Percentiles rank a stretch among this genome's conserved stretches.
Conservation (phyloP, 306 rosid species). For the Mimosa pudica region DNA sequence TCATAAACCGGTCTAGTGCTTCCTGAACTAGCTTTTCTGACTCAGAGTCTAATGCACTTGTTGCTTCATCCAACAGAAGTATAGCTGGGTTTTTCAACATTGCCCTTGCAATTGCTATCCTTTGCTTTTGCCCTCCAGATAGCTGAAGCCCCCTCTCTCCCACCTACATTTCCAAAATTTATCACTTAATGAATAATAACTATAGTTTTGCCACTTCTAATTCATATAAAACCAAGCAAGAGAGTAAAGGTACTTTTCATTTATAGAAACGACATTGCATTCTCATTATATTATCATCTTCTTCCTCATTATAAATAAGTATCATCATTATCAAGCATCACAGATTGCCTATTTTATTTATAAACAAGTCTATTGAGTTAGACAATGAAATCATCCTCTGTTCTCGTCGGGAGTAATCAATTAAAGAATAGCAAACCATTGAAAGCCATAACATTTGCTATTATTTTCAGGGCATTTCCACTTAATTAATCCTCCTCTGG, state of each 20-base stretch:
- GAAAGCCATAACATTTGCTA: not conserved
- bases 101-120: constrained; percentile 99
- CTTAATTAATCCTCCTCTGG: constrained; percentile 12
- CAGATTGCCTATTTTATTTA: constrained; percentile 5
- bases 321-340: not conserved
- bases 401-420: not conserved
- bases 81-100: constrained; percentile 99
- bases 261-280: not conserved
- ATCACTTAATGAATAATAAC: not conserved
- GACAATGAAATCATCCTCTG: not conserved
- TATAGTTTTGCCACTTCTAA: not conserved
- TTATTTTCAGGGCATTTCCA: not conserved
- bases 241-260: not conserved
- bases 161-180: constrained; percentile 59
- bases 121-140: constrained; percentile 98
- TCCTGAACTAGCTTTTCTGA: constrained; percentile 97
- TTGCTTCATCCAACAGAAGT: constrained; percentile 90
- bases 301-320: constrained; percentile 4
- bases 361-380: constrained; percentile 2
- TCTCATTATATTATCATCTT: constrained; percentile 9
- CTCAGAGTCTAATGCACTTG: constrained; percentile 98
- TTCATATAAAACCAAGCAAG: not conserved
- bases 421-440: not conserved
- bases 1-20: constrained; percentile 98
- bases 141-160: constrained; percentile 98